A percentile compares a stretch with the other conserved stretches of the same genome.
Evolutionary conservation across 2,329 filamentous ascomycete genomes (phyloP).

Genomic region (Seiridium unicorne): DNA sequence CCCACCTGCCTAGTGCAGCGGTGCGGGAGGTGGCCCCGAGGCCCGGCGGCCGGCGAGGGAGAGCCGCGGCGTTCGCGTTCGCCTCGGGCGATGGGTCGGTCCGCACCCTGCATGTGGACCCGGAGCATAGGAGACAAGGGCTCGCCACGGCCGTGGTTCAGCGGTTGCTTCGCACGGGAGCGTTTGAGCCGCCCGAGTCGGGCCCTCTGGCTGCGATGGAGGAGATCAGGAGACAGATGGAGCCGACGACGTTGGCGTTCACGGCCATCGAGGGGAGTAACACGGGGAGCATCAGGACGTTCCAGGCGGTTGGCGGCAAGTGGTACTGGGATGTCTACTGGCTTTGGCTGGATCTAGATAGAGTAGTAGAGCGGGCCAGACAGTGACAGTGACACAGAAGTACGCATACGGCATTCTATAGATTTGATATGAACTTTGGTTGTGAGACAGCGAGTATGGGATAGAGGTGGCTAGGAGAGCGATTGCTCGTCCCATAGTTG

Average conservation of each 20-base stretch:
- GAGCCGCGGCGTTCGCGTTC: slow-evolving; percentile 5
- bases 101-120: neutral
- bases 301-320: neutral
- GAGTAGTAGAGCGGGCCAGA: neutral
- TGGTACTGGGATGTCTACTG: slow-evolving; percentile 7
- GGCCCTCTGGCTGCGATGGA: neutral
- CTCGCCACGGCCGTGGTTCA: neutral
- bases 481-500: too few relatives aligned
- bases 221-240: neutral
- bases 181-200: neutral
- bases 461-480: too few relatives aligned
- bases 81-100: slow-evolving; percentile 3
- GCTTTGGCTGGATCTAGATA: neutral
- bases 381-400: too few relatives aligned
- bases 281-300: neutral
- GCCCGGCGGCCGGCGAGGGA: neutral
- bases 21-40: neutral
- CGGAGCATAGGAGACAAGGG: neutral
- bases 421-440: too few relatives aligned
- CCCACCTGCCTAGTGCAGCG: neutral
- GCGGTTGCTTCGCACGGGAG: neutral
- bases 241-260: neutral
- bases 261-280: slow-evolving; percentile 4
- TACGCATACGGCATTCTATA: too few relatives aligned
- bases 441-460: too few relatives aligned